These are phyloP conservation scores for Haberlea rhodopensis DNA, from an alignment of 257 asterid genomes.

Conservation along the genomic window DNA sequence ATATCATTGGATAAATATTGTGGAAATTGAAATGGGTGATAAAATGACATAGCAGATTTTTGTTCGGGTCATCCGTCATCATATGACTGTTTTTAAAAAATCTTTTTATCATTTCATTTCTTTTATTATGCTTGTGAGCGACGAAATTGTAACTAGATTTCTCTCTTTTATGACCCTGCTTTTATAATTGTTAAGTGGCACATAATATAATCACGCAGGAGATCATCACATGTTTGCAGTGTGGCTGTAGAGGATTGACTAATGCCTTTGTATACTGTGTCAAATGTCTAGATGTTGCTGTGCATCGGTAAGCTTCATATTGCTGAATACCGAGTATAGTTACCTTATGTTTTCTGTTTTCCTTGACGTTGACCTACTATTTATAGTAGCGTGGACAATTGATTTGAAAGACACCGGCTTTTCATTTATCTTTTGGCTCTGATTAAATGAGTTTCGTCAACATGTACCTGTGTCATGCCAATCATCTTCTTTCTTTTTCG, in stretches of 20 bases:
- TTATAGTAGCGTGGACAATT: background rate
- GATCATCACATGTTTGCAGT: conserved; percentile 48
- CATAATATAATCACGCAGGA: conserved; percentile 40
- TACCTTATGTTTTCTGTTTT: background rate
- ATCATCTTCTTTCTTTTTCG: background rate
- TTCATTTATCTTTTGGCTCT: background rate
- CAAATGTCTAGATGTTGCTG: conserved; percentile 46
- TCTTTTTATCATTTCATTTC: background rate
- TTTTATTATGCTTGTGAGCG: conserved; percentile 7
- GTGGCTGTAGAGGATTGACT: conserved; percentile 58
- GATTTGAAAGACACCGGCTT: background rate
- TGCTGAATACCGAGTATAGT: background rate
- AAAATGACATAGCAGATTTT: too few species aligned
- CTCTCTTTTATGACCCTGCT: background rate
- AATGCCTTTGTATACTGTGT: conserved; percentile 59
- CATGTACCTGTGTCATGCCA: background rate
- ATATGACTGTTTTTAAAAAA: too few species aligned
- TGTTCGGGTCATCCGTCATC: too few species aligned
- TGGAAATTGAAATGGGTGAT: too few species aligned
- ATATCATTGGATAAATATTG: too few species aligned
- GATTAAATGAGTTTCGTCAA: background rate
- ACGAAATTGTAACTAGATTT: conserved; percentile 9
- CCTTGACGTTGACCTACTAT: background rate
- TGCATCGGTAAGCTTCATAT: conserved; percentile 59
- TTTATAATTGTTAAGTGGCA: conserved; percentile 5